A percentile compares a stretch with the other conserved stretches of the same genome.
phyloP scores from a whole-genome alignment of 2,329 filamentous ascomycete species.

The Cladophialophora bantiana region DNA sequence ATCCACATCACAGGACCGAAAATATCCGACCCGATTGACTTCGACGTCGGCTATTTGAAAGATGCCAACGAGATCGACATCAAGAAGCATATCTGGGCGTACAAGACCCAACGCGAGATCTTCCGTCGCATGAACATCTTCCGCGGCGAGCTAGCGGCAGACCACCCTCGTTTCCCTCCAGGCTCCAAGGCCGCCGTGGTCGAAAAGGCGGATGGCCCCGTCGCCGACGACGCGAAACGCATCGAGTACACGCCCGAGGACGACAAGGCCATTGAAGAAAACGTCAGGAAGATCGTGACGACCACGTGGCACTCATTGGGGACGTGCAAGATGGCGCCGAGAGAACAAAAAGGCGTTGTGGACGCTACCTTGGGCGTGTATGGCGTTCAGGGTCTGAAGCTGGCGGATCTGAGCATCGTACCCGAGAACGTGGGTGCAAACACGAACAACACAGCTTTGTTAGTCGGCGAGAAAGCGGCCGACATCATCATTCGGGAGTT shows the following conservation, averaged over 20 bases:
- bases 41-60: conserved; percentile 64
- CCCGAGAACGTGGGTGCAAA: conserved; percentile 52
- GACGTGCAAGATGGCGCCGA: conserved; percentile 56
- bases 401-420: conserved; percentile 41
- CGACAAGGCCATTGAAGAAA: conserved; percentile 54
- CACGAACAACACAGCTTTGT: conserved; percentile 55
- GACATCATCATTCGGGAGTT: conserved; percentile 45
- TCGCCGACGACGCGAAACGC: conserved; percentile 44
- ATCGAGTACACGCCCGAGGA: conserved; percentile 60
- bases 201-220: conserved; percentile 37
- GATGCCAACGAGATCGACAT: conserved; percentile 66
- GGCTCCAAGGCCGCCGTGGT: conserved; percentile 54
- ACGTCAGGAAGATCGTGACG: conserved; percentile 28
- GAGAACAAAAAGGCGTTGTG: conserved; percentile 53
- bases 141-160: conserved; percentile 49
- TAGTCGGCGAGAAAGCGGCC: conserved; percentile 55
- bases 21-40: conserved; percentile 53
- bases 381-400: conserved; percentile 52
- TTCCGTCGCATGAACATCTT: conserved; percentile 63
- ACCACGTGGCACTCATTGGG: conserved; percentile 38
- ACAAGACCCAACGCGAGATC: conserved; percentile 71
- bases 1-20: conserved; percentile 62
- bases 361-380: conserved; percentile 53
- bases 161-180: conserved; percentile 49
- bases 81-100: conserved; percentile 66